phyloP scores from a whole-genome alignment of 495 filamentous ascomycete genomes.

The Platismatia glauca region DNA sequence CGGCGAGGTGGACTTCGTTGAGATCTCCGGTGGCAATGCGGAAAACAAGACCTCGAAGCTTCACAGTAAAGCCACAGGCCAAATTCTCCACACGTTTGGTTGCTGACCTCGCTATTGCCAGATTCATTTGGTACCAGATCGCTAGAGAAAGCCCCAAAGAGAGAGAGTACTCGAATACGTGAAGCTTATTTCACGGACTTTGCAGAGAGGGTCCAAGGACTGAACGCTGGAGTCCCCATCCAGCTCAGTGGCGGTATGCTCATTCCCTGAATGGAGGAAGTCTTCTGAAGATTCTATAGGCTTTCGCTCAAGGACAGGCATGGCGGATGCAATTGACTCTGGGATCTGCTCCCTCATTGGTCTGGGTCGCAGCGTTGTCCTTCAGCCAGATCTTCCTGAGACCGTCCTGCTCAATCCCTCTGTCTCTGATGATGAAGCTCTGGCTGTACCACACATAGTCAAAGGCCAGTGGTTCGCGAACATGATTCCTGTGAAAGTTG shows the following conservation, averaged over 20 bases:
- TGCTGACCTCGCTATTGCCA: not conserved
- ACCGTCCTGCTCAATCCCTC: slow-evolving; percentile 20
- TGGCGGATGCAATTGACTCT: slow-evolving; percentile 24
- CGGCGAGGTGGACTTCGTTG: slow-evolving; percentile 21
- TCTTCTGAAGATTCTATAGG: slow-evolving; percentile 9
- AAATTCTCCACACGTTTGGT: not conserved
- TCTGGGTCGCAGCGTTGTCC: slow-evolving; percentile 18
- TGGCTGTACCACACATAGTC: slow-evolving; percentile 23
- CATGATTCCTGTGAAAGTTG: slow-evolving; percentile 23
- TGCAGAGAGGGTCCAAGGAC: slow-evolving; percentile 18
- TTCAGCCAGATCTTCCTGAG: slow-evolving; percentile 23
- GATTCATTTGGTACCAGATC: slow-evolving; percentile 19
- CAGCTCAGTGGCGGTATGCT: slow-evolving; percentile 20
- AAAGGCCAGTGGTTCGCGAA: slow-evolving; percentile 26
- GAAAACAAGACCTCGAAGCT: slow-evolving; percentile 18
- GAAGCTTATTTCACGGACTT: slow-evolving; percentile 26
- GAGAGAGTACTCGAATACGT: slow-evolving; percentile 20
- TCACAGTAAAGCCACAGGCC: slow-evolving; percentile 13
- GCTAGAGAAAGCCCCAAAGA: slow-evolving; percentile 13
- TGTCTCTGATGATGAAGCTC: slow-evolving; percentile 18
- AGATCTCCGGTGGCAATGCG: slow-evolving; percentile 22
- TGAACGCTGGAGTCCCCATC: slow-evolving; percentile 17
- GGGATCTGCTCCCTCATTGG: slow-evolving; percentile 22
- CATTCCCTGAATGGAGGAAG: not conserved
- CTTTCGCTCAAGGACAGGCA: slow-evolving; percentile 22